Base-by-base conservation (phyloP, 2,329 filamentous ascomycete genomes). In the Colletotrichum limetticola region DNA sequence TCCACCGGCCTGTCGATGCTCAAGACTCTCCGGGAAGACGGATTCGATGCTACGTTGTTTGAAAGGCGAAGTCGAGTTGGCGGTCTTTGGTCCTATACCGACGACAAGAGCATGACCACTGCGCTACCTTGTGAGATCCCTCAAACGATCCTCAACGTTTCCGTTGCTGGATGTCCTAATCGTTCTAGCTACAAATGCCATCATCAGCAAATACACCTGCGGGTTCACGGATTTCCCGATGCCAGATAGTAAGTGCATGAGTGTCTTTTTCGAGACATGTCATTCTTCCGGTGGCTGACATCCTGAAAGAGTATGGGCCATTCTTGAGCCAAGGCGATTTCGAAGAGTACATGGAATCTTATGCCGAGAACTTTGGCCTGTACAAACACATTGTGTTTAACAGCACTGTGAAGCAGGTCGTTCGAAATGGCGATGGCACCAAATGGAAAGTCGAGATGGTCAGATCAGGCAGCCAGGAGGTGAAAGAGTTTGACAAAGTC, bases 11-110 rank as follows among this genome's bases (percentile, higher is more conserved):
- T 82, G 24, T 79, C 79, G 11, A 78, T 79, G 73, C 74, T 83
- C 46, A 86, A 86, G 76, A 83, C 80, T 3, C 77, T 86, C 11
- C 79, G 79, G 12, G 84, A 85, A 68, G 84, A 84, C 77, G 85
- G 84, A 1, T 86, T 86, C 73, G 76, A 80, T n/a, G 83, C 81
- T 4, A 83, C 81, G 1, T 76, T 79, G 1, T 85, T 80, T 64
- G 84, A 86, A 76, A 78, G 81, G 24, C 77, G 83, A n/a, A 74
- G 75, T 12, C 79, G 80, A 53, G 82, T 85, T 19, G 84, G 84
- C n/a, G 84, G 84, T 0, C 77, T 86, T 3, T 86, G 84, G 85
- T 81, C 82, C 3, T 84, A 82, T 70, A 81, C 82, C 1, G 78
- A 82, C 0, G 82, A 86, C 61, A 76, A 78, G 12, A 72, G 73